Evolutionary conservation across 345 rosid species (phyloP).

Genomic region (Toxicodendron radicans): DNA sequence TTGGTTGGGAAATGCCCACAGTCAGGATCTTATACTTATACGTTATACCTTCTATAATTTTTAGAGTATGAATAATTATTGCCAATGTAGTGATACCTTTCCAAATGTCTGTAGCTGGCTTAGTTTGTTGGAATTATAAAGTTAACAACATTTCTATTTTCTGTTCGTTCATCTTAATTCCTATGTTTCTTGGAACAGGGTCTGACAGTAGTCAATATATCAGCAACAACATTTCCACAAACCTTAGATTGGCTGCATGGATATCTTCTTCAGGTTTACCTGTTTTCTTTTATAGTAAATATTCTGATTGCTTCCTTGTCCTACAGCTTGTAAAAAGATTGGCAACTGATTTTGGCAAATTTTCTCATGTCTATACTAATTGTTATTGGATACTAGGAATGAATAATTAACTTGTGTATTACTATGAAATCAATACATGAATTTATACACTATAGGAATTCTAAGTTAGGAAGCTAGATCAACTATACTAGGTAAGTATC

Average conservation of each 20-base stretch:
- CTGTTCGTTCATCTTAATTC: background rate
- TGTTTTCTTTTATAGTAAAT: slow-evolving; percentile 4
- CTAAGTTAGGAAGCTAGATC: no score
- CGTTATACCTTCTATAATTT: background rate
- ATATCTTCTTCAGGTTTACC: slow-evolving; percentile 84
- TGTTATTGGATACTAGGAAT: no score
- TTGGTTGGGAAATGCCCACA: background rate
- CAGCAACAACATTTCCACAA: slow-evolving; percentile 90
- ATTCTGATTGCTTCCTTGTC: background rate
- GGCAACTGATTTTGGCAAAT: background rate
- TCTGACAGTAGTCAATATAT: slow-evolving; percentile 67
- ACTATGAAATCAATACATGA: no score
- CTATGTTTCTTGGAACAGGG: slow-evolving; percentile 44
- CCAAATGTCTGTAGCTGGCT: background rate
- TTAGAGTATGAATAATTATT: background rate
- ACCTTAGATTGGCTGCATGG: slow-evolving; percentile 81
- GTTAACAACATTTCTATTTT: slow-evolving; percentile 5
- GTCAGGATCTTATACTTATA: background rate
- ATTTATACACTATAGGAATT: no score
- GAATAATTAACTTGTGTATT: no score
- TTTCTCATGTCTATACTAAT: background rate
- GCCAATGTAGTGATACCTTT: background rate
- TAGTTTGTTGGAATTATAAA: background rate
- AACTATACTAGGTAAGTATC: no score
- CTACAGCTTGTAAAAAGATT: background rate